phyloP scores from a whole-genome alignment of 768 basidiomycete genomes.

The Boletus edulis region DNA sequence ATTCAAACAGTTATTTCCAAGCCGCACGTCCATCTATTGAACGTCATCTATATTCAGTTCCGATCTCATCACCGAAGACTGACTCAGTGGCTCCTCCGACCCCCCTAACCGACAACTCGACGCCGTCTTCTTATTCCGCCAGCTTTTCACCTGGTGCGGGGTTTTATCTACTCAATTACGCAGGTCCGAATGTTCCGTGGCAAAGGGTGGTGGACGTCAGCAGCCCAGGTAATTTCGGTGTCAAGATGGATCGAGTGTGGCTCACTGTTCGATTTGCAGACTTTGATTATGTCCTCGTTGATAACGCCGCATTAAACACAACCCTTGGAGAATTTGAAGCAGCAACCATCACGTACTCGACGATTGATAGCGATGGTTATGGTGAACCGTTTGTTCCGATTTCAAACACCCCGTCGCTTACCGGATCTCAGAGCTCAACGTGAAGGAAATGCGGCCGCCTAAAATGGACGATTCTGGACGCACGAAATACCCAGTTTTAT shows the following conservation, averaged over 20 bases:
- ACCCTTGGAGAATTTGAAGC: constrained; percentile 67
- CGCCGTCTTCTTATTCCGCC: constrained; percentile 58
- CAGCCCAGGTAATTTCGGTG: constrained; percentile 38
- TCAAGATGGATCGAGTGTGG: background rate
- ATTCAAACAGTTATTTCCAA: constrained; percentile 71
- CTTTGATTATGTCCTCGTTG: constrained; percentile 63
- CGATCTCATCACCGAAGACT: constrained; percentile 54
- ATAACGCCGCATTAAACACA: constrained; percentile 65
- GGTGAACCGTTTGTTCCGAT: constrained; percentile 42
- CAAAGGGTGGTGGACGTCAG: constrained; percentile 70
- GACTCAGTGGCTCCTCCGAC: constrained; percentile 36
- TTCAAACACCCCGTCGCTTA: constrained; percentile 17
- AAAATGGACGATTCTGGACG: constrained; percentile 93
- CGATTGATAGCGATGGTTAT: constrained; percentile 77
- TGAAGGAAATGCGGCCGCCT: constrained; percentile 87
- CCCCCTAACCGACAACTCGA: constrained; percentile 49
- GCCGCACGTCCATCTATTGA: constrained; percentile 83
- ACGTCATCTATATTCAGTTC: constrained; percentile 79
- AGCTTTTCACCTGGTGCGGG: constrained; percentile 84
- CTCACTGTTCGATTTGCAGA: constrained; percentile 35
- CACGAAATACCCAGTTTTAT: constrained; percentile 92
- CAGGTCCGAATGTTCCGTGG: constrained; percentile 84
- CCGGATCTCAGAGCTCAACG: constrained; percentile 69
- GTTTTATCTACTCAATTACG: constrained; percentile 79
- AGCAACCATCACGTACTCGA: constrained; percentile 66